A percentile compares a stretch with the other conserved stretches of the same genome.
phyloP scores from a whole-genome alignment of 2,329 filamentous ascomycete genomes.

The Ophiocordyceps polyrhachis-furcata region DNA sequence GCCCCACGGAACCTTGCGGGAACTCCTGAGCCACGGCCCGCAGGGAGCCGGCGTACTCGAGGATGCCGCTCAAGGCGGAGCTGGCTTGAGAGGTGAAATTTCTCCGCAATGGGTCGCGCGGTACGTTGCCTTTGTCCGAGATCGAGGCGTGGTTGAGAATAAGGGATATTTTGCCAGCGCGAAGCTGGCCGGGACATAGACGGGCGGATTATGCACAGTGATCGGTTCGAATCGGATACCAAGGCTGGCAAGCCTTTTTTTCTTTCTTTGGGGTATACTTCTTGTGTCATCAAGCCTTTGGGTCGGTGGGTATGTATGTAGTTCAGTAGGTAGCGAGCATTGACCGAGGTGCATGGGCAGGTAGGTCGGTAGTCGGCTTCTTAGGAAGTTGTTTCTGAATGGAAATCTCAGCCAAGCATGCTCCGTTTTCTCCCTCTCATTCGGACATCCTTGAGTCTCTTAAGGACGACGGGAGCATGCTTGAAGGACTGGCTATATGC shows the following conservation, averaged over 20 bases:
- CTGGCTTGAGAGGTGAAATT: constrained; percentile 57
- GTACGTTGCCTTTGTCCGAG: constrained; percentile 87
- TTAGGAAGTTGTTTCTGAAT: neutral
- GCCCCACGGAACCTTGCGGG: constrained; percentile 64
- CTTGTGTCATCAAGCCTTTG: neutral
- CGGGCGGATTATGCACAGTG: neutral
- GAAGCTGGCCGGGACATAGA: constrained; percentile 26
- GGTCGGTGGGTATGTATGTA: neutral
- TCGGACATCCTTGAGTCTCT: constrained; percentile 75
- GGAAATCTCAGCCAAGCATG: constrained; percentile 57
- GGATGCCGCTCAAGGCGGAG: constrained; percentile 26
- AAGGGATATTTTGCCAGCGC: constrained; percentile 94
- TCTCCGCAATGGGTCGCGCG: constrained; percentile 89
- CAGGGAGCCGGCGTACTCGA: constrained; percentile 61
- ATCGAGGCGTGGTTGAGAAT: constrained; percentile 90
- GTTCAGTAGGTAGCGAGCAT: neutral
- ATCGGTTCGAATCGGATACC: neutral
- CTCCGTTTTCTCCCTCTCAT: constrained; percentile 90
- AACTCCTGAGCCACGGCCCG: constrained; percentile 57
- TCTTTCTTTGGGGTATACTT: too few species aligned
- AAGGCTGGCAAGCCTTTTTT: neutral
- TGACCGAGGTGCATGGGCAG: neutral
- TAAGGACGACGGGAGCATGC: constrained; percentile 55
- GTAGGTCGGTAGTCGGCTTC: neutral
- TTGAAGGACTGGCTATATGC: constrained; percentile 61